Percentiles rank a stretch among this genome's conserved stretches.
Evolutionary conservation across 108 stramenopile genomes (phyloP).

Genomic region (Skeletonema marinoi): DNA sequence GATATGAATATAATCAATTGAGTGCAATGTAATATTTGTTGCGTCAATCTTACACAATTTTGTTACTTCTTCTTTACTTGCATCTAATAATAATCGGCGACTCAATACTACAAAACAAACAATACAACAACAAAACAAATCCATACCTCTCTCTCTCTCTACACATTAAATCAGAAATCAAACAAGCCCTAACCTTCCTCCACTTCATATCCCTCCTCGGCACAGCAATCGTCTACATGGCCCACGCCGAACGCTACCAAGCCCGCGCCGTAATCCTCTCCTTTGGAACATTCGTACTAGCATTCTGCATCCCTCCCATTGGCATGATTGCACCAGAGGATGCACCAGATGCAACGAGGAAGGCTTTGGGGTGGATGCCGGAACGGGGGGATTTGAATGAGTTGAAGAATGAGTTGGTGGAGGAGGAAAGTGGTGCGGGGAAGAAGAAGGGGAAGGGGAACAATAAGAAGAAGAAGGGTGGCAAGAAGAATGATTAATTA

Average conservation of each 20-base stretch:
- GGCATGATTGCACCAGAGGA: neutral
- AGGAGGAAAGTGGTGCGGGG: neutral
- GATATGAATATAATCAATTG: no score
- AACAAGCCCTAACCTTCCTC: neutral
- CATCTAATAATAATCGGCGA: no score
- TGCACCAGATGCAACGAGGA: neutral
- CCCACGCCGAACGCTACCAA: neutral
- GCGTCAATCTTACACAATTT: no score
- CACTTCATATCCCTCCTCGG: neutral
- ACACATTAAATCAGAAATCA: neutral
- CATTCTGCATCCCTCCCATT: neutral
- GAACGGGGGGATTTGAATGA: neutral
- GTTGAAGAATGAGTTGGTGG: neutral
- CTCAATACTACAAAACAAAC: neutral
- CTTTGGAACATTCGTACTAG: neutral
- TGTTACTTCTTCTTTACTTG: no score
- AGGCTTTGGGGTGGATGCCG: neutral
- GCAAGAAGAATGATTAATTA: neutral
- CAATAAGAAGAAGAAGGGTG: neutral
- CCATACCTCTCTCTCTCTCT: neutral
- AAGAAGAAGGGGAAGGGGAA: neutral
- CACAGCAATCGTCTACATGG: neutral
- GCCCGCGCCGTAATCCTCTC: neutral
- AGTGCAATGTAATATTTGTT: no score
- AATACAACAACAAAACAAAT: neutral